Base-by-base conservation (phyloP, 225 moss, liverwort and hornwort genomes). In the Straminergon stramineum region DNA sequence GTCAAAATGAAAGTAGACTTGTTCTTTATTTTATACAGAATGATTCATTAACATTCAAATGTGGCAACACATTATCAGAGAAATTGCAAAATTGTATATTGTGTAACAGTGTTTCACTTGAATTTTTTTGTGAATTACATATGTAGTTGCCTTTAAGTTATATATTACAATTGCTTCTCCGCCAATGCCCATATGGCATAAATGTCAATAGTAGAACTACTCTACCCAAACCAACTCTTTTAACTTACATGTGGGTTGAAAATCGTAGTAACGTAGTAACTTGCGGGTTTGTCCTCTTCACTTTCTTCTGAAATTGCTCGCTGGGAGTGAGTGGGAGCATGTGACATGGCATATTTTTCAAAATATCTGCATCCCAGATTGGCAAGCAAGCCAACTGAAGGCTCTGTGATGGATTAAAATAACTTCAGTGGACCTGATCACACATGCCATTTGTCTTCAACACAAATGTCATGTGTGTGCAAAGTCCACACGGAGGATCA, bases 1-100 rank as follows among this genome's bases (percentile, higher is more conserved):
- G 8, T 35, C 3, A 3, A 21, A 77, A 34, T 31, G 8, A 5
- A 0, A 77, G 8, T 31, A 4, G 22, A 53, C 2, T 34, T 22
- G 0, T 8, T 22, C 5, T 2, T 26, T 10, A 11, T 31, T 32
- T 34, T 4, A 7, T 2, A 5, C 6, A 0, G 0, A 34, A 28
- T 76, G 13, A 8, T 5, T 21, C 13, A 5, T 76, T 52, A 8
- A 52, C 8, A 53, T 13, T 22, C 2, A 1, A 13, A 2, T 12
- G 13, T 18, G n/a, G n/a, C 12, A 5, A 27, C 7, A 27, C 17
- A 80, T n/a, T 39, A n/a, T 12, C 12, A 3, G 7, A 45, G 23
- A 63, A 45, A 15, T 45, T 45, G 32, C 34, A 14, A 21, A 53
- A 3, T 53, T 34, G 4, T 17, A n/a, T n/a, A n/a, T n/a, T n/a